These are phyloP conservation scores for Colletotrichum sidae DNA, from an alignment of 2,329 filamentous ascomycete species.

Conservation along the genomic window DNA sequence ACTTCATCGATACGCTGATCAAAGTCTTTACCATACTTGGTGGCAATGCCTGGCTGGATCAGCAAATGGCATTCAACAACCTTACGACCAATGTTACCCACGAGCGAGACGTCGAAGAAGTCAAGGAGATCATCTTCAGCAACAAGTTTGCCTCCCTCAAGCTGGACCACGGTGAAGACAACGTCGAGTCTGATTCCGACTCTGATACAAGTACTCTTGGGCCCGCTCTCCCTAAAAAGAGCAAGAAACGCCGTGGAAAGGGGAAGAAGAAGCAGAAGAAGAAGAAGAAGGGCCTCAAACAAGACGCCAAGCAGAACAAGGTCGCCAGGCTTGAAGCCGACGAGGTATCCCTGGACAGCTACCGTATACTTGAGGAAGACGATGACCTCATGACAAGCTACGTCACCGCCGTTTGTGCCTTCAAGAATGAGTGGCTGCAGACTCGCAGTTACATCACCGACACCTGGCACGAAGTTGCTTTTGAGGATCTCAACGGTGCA, in stretches of 20 bases:
- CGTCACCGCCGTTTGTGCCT: slow-evolving; percentile 52
- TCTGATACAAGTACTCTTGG: neutral
- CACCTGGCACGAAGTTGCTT: slow-evolving; percentile 57
- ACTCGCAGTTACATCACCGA: slow-evolving; percentile 54
- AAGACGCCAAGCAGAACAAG: slow-evolving; percentile 34
- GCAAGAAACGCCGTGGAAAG: no score
- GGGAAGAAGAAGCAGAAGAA: neutral
- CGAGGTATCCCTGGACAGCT: slow-evolving; percentile 57
- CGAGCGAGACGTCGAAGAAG: neutral
- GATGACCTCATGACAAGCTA: slow-evolving; percentile 38
- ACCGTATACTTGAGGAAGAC: slow-evolving; percentile 54
- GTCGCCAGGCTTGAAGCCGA: slow-evolving; percentile 40
- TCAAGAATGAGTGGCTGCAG: slow-evolving; percentile 50
- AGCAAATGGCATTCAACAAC: neutral
- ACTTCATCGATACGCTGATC: slow-evolving; percentile 55
- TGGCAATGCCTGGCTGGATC: slow-evolving; percentile 42
- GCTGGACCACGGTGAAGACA: neutral
- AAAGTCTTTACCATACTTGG: slow-evolving; percentile 51
- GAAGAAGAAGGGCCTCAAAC: slow-evolving; percentile 33
- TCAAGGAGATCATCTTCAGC: neutral
- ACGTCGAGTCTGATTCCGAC: neutral
- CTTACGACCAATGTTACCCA: neutral
- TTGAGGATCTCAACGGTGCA: slow-evolving; percentile 56
- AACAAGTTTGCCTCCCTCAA: slow-evolving; percentile 7
- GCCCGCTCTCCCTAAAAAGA: neutral